Evolutionary conservation across 2,329 filamentous ascomycete species (phyloP).

Genomic region (Sphaceloma murrayae): DNA sequence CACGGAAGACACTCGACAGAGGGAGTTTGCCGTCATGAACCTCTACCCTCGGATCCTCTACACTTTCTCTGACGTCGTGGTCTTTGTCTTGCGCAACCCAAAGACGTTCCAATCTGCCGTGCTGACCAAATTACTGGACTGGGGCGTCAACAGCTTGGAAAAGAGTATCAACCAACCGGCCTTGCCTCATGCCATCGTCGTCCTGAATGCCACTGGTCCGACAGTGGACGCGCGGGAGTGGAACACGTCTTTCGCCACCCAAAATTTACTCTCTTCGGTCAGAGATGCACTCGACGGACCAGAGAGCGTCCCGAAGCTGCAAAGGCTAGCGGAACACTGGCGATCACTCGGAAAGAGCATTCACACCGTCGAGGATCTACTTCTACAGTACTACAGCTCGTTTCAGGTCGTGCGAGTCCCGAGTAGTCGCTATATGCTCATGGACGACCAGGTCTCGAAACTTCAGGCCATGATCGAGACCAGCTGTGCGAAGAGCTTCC

Average conservation of each 20-base stretch:
- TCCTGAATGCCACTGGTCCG: constrained; percentile 33
- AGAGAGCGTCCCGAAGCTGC: constrained; percentile 28
- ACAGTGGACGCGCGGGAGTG: constrained; percentile 28
- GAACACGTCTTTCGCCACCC: constrained; percentile 28
- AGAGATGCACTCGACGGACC: constrained; percentile 25
- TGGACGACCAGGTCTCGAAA: constrained; percentile 41
- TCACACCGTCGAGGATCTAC: constrained; percentile 37
- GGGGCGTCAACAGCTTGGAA: constrained; percentile 44
- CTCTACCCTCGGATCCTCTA: constrained; percentile 32
- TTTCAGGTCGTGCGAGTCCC: constrained; percentile 42
- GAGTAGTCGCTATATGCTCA: constrained; percentile 37
- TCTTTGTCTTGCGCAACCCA: constrained; percentile 31
- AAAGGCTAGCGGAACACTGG: constrained; percentile 38
- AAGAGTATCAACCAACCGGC: constrained; percentile 47
- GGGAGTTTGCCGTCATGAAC: constrained; percentile 28
- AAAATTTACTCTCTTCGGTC: constrained; percentile 28
- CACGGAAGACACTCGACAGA: constrained; percentile 19
- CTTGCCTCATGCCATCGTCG: constrained; percentile 47
- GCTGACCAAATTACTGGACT: constrained; percentile 36
- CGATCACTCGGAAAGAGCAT: constrained; percentile 34
- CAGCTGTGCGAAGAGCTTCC: constrained; percentile 34
- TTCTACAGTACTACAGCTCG: constrained; percentile 44
- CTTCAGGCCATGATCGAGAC: constrained; percentile 37
- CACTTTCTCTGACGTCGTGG: constrained; percentile 33
- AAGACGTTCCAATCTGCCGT: constrained; percentile 30